A percentile compares a stretch with the other conserved stretches of the same genome.
phyloP scores from a whole-genome alignment of 768 basidiomycete genomes.

The Boletus vermiculosoides region DNA sequence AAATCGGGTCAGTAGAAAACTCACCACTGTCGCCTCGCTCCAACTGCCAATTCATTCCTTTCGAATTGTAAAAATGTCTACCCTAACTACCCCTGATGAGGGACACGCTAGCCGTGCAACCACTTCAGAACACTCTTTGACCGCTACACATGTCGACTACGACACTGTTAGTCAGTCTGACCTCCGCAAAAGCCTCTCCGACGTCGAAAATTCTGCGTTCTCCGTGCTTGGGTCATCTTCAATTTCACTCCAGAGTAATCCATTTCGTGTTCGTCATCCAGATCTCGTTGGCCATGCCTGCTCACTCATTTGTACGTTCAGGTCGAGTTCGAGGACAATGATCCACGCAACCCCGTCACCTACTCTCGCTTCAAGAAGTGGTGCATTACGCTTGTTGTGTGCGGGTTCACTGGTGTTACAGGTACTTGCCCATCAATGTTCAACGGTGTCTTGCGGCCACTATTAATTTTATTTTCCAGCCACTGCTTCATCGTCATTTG shows the following conservation, averaged over 20 bases:
- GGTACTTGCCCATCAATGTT: constrained; percentile 16
- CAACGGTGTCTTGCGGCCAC: background rate
- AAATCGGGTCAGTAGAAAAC: background rate
- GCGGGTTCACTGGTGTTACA: constrained; percentile 30
- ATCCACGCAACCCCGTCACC: constrained; percentile 38
- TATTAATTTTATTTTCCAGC: constrained; percentile 34
- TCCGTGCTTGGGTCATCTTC: constrained; percentile 3
- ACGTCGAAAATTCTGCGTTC: constrained; percentile 11
- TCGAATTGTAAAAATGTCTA: constrained; percentile 14
- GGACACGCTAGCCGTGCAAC: constrained; percentile 11
- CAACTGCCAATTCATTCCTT: constrained; percentile 17
- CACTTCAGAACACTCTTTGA: constrained; percentile 14
- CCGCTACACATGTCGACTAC: constrained; percentile 8
- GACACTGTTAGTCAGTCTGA: constrained; percentile 2
- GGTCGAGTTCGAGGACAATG: constrained; percentile 39
- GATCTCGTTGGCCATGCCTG: background rate
- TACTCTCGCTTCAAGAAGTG: constrained; percentile 41
- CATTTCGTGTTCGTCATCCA: constrained; percentile 14
- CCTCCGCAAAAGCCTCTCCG: background rate
- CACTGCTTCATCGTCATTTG: constrained; percentile 50
- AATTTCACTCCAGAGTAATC: background rate
- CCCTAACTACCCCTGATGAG: constrained; percentile 10
- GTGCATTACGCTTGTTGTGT: constrained; percentile 33
- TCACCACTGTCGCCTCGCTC: background rate
- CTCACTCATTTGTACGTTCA: constrained; percentile 13